Evolutionary conservation across 2,329 filamentous ascomycete genomes (phyloP).

Genomic region (Penicillium oxalicum): DNA sequence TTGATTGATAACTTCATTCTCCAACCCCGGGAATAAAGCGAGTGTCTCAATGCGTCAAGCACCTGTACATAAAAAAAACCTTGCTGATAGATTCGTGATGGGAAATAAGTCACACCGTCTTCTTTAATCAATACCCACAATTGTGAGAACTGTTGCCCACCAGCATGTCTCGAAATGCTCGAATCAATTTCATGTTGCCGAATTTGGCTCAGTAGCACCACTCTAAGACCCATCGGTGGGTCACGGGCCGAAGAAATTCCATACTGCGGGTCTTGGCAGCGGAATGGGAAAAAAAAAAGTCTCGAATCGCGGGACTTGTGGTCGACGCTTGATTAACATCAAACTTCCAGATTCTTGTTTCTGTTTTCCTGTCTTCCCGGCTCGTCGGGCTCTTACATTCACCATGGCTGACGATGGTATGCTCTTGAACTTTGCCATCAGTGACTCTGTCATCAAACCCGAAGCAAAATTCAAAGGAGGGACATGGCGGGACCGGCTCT

Average conservation of each 20-base stretch:
- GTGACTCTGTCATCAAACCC: conserved; percentile 58
- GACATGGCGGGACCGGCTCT: conserved; percentile 83
- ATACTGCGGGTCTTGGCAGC: conserved; percentile 15
- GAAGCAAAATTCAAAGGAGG: conserved; percentile 72
- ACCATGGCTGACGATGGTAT: conserved; percentile 91
- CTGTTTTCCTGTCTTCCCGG: conserved; percentile 2
- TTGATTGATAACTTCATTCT: conserved; percentile 92
- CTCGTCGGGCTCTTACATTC: conserved; percentile 6
- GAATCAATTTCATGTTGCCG: too few relatives aligned
- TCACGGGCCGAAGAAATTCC: conserved; percentile 27
- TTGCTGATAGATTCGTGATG: too few relatives aligned
- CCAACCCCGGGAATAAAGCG: conserved; percentile 28
- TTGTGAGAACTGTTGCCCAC: too few relatives aligned
- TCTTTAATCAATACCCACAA: too few relatives aligned
- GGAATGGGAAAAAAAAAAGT: conserved; percentile 25
- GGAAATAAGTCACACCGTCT: too few relatives aligned
- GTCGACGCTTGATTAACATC: neutral
- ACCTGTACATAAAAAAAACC: neutral
- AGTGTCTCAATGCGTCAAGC: neutral
- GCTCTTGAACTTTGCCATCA: conserved; percentile 83
- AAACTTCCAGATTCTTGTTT: neutral
- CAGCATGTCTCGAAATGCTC: too few relatives aligned
- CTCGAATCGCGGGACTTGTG: conserved; percentile 14
- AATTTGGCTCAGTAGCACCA: too few relatives aligned
- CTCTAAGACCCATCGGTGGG: conserved; percentile 11